Conservation (phyloP, 352 stramenopile genomes). For the Pilasporangium apinafurcum region DNA sequence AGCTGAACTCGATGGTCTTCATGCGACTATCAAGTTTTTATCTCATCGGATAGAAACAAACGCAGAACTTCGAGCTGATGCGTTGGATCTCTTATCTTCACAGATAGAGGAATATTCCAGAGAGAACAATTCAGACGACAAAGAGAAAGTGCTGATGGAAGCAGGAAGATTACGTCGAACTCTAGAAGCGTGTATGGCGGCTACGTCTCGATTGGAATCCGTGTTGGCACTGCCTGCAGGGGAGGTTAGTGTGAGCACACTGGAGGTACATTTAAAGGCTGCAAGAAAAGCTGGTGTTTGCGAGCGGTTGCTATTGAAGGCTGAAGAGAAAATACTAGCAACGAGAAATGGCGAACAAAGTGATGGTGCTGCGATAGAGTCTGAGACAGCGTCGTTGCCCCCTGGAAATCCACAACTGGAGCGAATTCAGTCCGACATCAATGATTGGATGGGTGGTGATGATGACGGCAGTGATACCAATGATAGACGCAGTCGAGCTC, state of each 20-base stretch:
- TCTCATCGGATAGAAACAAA: conserved; percentile 36
- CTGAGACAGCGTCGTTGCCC: background rate
- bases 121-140: conserved; percentile 18
- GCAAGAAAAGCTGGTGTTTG: conserved; percentile 55
- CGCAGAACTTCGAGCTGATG: conserved; percentile 55
- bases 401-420: background rate
- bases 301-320: conserved; percentile 48
- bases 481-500: conserved; percentile 4
- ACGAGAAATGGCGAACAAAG: conserved; percentile 17
- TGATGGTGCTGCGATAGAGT: conserved; percentile 2
- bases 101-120: conserved; percentile 46
- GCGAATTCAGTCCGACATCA: conserved; percentile 14
- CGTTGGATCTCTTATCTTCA: conserved; percentile 34
- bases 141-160: conserved; percentile 27
- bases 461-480: conserved; percentile 6
- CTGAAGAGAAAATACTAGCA: conserved; percentile 46
- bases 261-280: conserved; percentile 51
- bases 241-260: conserved; percentile 30
- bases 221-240: conserved; percentile 32
- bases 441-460: conserved; percentile 18
- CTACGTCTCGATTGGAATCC: conserved; percentile 37
- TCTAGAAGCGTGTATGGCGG: conserved; percentile 41
- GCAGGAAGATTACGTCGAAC: conserved; percentile 37
- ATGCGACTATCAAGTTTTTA: conserved; percentile 52
- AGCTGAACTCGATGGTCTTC: conserved; percentile 29